A percentile compares a stretch with the other conserved stretches of the same genome.
These are phyloP conservation scores for Poterioochromonas sp. DNA, from an alignment of 352 stramenopile genomes.

Conservation along the genomic window DNA sequence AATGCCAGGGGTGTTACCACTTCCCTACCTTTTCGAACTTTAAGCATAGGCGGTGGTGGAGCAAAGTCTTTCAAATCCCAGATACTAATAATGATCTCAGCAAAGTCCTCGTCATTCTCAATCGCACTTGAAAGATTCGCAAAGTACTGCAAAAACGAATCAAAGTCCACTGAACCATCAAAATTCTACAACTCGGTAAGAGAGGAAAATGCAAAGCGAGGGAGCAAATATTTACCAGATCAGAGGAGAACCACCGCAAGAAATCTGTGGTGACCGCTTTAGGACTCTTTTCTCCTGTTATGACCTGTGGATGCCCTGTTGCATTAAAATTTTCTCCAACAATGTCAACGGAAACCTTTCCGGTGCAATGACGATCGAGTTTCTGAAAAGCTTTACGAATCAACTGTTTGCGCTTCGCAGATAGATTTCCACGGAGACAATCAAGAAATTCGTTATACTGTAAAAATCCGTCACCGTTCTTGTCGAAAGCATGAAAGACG, in stretches of 20 bases:
- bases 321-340: neutral
- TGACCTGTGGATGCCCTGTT: neutral
- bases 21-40: neutral
- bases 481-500: constrained; percentile 3
- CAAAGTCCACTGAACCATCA: neutral
- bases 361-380: neutral
- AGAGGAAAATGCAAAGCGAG: neutral
- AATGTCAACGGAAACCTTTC: neutral
- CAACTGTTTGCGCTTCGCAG: neutral
- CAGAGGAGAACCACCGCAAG: too few relatives aligned
- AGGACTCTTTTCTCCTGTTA: neutral
- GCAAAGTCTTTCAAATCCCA: neutral
- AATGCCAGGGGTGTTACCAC: neutral
- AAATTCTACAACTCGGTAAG: neutral
- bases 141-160: neutral
- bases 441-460: neutral
- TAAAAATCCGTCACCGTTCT: neutral
- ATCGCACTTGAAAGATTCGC: neutral
- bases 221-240: too few relatives aligned
- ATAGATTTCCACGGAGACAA: neutral
- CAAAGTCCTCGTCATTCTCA: neutral
- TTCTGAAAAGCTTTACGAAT: constrained; percentile 1
- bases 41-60: neutral
- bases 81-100: neutral
- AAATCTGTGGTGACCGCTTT: neutral